These are phyloP conservation scores for Backusella sp. DNA, from an alignment of 192 early-diverging fungal species.

Conservation along the genomic window DNA sequence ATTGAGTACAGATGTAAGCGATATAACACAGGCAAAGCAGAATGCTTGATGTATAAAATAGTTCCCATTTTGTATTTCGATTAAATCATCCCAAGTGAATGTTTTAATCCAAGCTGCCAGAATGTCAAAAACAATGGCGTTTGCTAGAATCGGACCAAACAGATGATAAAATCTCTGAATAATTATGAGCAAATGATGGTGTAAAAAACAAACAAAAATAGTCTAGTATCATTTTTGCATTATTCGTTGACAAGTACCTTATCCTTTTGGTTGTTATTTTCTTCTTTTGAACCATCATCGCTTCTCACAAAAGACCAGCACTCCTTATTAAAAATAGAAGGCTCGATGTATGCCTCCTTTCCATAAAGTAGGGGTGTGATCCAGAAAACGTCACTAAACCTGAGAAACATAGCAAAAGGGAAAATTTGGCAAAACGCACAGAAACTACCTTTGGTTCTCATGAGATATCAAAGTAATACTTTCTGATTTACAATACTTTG, in stretches of 20 bases:
- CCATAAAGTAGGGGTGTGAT: background rate
- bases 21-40: background rate
- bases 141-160: background rate
- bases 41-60: conserved; percentile 1
- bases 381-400: conserved; percentile 1
- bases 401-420: background rate
- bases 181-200: background rate
- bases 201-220: background rate
- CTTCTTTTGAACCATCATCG: background rate
- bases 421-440: background rate
- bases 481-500: background rate
- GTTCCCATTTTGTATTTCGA: background rate
- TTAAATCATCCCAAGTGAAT: conserved; percentile 6
- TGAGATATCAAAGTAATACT: background rate
- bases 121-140: background rate
- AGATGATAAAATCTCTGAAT: conserved; percentile 21
- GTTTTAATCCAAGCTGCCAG: conserved; percentile 10
- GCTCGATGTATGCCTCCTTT: background rate
- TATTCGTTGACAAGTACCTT: background rate
- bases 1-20: conserved; percentile 10
- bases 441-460: background rate
- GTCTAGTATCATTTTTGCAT: background rate
- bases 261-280: background rate
- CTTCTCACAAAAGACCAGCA: background rate
- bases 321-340: background rate